Percentiles rank a stretch among this genome's conserved stretches.
Conservation (phyloP, 441 rosid genomes). For the Gossypium aridum region DNA sequence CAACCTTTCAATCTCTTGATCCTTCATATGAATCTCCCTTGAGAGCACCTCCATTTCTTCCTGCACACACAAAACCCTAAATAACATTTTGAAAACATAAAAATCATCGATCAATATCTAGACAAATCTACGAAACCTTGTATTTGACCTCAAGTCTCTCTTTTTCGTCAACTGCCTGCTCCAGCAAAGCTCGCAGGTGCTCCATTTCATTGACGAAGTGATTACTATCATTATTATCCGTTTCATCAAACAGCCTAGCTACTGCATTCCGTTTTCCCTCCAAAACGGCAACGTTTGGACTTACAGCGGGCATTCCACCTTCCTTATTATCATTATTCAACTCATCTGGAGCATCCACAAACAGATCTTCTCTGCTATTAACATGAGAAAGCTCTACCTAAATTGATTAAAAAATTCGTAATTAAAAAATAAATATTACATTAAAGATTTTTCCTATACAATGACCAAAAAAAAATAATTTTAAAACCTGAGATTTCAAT, state of each 20-base stretch:
- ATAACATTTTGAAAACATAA: neutral
- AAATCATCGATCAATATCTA: neutral
- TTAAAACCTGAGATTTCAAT: neutral
- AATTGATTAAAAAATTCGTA: neutral
- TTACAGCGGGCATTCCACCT: slow-evolving; percentile 10
- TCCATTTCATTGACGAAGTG: slow-evolving; percentile 24
- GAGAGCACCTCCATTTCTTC: slow-evolving; percentile 42
- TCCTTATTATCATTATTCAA: slow-evolving; percentile 34
- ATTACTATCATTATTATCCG: slow-evolving; percentile 16
- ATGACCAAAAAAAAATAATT: neutral
- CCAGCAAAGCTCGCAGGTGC: slow-evolving; percentile 23
- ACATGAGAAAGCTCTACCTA: slow-evolving; percentile 27
- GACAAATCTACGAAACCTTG: slow-evolving; percentile 28
- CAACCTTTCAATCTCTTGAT: slow-evolving; percentile 55
- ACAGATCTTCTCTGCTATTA: slow-evolving; percentile 79
- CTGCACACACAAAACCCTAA: slow-evolving; percentile 26
- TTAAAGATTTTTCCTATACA: neutral
- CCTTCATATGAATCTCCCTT: slow-evolving; percentile 42
- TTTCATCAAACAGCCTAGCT: slow-evolving; percentile 17
- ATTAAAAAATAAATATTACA: neutral
- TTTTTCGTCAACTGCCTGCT: slow-evolving; percentile 33
- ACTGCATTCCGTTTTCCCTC: slow-evolving; percentile 15
- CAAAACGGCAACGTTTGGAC: neutral
- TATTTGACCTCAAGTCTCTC: slow-evolving; percentile 28
- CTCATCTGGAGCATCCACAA: slow-evolving; percentile 88